A percentile compares a stretch with the other conserved stretches of the same genome.
phyloP scores from a whole-genome alignment of 2,329 filamentous ascomycete species.

The Hymenoscyphus linearis region DNA sequence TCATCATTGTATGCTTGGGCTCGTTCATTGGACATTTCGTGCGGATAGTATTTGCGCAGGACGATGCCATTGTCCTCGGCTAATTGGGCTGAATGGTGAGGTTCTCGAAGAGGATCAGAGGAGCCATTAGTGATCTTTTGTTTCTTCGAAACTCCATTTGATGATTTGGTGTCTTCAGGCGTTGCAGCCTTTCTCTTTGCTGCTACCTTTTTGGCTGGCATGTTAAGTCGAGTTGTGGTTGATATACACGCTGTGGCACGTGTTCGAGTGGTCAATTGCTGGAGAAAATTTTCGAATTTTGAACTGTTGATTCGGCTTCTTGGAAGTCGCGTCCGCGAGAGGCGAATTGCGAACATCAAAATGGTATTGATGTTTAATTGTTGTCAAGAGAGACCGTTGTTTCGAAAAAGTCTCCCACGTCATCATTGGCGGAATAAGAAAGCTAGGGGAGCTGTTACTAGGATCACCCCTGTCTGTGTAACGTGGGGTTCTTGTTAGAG shows the following conservation, averaged over 20 bases:
- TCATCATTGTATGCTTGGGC: constrained; percentile 69
- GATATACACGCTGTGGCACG: constrained; percentile 7
- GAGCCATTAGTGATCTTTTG: constrained; percentile 19
- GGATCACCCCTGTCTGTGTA: neutral
- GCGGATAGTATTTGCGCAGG: constrained; percentile 72
- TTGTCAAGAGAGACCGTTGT: neutral
- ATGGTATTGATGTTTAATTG: neutral
- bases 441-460: neutral
- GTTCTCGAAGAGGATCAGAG: constrained; percentile 20
- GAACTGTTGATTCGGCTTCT: neutral
- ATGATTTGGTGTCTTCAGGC: constrained; percentile 7
- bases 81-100: constrained; percentile 32
- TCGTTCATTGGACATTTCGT: constrained; percentile 78
- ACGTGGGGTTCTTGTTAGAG: neutral
- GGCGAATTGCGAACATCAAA: neutral
- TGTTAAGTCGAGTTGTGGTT: constrained; percentile 9
- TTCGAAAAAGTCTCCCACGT: neutral
- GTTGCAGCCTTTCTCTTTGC: constrained; percentile 26
- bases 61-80: constrained; percentile 55
- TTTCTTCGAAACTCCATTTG: constrained; percentile 20
- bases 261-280: neutral
- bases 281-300: neutral
- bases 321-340: neutral
- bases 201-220: constrained; percentile 21
- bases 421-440: neutral